phyloP scores from a whole-genome alignment of 345 rosid species.

The Ceriops decandra region DNA sequence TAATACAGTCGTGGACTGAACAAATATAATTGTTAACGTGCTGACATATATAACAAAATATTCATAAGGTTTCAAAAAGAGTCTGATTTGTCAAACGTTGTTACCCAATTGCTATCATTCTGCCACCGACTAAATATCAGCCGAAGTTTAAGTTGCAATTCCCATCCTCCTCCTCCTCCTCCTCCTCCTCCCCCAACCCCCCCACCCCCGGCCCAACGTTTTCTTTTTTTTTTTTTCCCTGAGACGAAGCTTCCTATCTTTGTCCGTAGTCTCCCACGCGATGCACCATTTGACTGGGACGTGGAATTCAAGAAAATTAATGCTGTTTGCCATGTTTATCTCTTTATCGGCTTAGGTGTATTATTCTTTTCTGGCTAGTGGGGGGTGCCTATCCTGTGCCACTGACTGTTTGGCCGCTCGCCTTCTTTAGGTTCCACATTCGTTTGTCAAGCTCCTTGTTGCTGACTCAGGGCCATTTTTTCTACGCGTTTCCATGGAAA shows the following conservation, averaged over 20 bases:
- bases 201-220: too few species aligned
- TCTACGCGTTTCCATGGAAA: too few species aligned
- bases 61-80: too few species aligned
- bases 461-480: not conserved
- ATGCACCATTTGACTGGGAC: not conserved
- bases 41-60: too few species aligned
- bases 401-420: conserved; percentile 17
- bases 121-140: not conserved
- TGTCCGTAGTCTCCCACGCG: not conserved
- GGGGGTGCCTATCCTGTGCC: conserved; percentile 11
- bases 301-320: not conserved
- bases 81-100: too few species aligned
- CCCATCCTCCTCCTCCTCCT: too few species aligned
- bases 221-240: not conserved
- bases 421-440: conserved; percentile 14
- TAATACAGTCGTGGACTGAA: too few species aligned
- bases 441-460: not conserved
- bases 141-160: not conserved
- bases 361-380: conserved; percentile 5
- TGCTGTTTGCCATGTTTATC: conserved; percentile 10
- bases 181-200: too few species aligned
- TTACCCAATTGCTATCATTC: too few species aligned
- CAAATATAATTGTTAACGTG: too few species aligned
- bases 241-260: not conserved
- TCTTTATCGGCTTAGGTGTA: not conserved